Evolutionary conservation across 2,329 filamentous ascomycete species (phyloP), one percentile per base, ranked within the genome.

Genomic region (Penicillium italicum): DNA sequence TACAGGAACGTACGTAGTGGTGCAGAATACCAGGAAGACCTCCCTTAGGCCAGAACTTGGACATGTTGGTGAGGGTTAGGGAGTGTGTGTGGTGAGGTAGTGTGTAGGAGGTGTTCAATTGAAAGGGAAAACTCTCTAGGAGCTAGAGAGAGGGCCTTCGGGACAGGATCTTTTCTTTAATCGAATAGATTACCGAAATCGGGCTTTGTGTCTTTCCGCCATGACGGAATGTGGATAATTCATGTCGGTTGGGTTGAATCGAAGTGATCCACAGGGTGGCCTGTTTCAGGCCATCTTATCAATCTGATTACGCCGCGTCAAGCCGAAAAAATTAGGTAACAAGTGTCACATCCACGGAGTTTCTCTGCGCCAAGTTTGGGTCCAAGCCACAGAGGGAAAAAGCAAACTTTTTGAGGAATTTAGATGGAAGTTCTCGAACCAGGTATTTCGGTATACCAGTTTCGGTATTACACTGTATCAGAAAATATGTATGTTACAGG

Each of bases 11-110:
- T 63, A 74, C 72, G 58, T 72, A 74, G 51, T 73, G 69, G 48
- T 74, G 72, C 2, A 74, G 54, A 37, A 72, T 68, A 5, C 72
- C 72, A 2, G 69, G 68, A 5, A 72, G 60, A n/a, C 70, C 70
- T 3, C 69, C 69, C 28, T 71, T 69, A 7, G 69, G 69, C 69
- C 69, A 72, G 61, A 72, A 72, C 41, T 72, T 71, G 18, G 69
- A 72, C 69, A 72, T 71, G 4, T 50, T 59, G 58, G 16, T 8
- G 12, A 12, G n/a, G 22, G 22, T 30, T 18, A 8, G 20, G 20
- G 16, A 9, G 8, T 14, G 43, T 36, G 44, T 41, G 7, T 24
- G 28, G 37, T 20, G n/a, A 18, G 24, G 41, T 33, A 28, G 44
- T 42, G 37, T 18, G 28, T 16, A 18, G 9, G 42, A 18, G 9